A percentile compares a stretch with the other conserved stretches of the same genome.
phyloP scores from a whole-genome alignment of 495 filamentous ascomycete species.

The Choiromyces venosus region DNA sequence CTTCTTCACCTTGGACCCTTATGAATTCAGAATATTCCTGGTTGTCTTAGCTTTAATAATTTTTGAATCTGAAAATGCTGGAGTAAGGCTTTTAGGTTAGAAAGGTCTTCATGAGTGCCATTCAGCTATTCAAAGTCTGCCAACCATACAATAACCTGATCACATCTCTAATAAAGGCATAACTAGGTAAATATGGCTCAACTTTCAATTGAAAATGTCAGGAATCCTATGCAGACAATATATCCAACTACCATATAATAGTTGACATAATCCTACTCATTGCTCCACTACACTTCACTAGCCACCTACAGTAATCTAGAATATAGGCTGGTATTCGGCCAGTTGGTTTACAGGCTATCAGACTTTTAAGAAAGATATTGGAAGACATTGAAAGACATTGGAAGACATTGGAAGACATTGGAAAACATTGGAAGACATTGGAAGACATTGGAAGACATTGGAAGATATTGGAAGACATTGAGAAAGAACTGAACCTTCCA shows the following conservation, averaged over 20 bases:
- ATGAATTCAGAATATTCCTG: slow-evolving; percentile 83
- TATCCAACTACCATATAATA: slow-evolving; percentile 96
- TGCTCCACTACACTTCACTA: slow-evolving; percentile 74
- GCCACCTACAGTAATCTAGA: slow-evolving; percentile 59
- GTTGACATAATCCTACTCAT: slow-evolving; percentile 83
- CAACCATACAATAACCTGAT: slow-evolving; percentile 49
- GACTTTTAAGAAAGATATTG: slow-evolving; percentile 79
- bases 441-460: too few relatives aligned
- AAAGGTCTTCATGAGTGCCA: slow-evolving; percentile 20
- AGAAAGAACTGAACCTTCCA: slow-evolving; percentile 69
- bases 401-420: too few relatives aligned
- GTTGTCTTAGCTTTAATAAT: slow-evolving; percentile 77
- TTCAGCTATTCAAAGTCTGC: not conserved
- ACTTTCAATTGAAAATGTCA: slow-evolving; percentile 92
- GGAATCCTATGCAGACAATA: slow-evolving; percentile 91
- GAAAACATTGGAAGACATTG: too few relatives aligned
- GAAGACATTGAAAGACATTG: too few relatives aligned
- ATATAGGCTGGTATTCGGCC: slow-evolving; percentile 72
- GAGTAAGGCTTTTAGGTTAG: slow-evolving; percentile 54
- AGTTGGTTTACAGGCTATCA: slow-evolving; percentile 79
- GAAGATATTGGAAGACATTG: slow-evolving; percentile 74
- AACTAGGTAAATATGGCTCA: slow-evolving; percentile 69
- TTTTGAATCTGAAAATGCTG: slow-evolving; percentile 72
- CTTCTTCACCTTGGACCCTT: slow-evolving; percentile 81
- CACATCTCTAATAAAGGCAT: slow-evolving; percentile 57